A percentile compares a stretch with the other conserved stretches of the same genome.
These are phyloP conservation scores for Karstenula rhodostoma DNA, from an alignment of 2,329 filamentous ascomycete genomes.

Conservation along the genomic window DNA sequence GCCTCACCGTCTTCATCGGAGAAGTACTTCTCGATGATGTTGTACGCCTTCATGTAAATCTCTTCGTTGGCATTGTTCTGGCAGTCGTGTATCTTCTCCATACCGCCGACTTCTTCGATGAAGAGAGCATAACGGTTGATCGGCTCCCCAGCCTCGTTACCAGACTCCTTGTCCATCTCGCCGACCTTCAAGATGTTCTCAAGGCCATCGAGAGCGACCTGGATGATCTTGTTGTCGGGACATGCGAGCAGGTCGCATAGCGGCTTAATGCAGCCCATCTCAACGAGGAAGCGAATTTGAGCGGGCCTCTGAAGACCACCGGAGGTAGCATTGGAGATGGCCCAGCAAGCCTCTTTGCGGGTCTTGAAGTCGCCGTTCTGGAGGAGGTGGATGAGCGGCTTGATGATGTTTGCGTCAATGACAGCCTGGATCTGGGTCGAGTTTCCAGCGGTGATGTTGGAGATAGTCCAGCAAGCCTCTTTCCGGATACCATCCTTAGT, in stretches of 20 bases:
- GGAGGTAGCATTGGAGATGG: slow-evolving; percentile 97
- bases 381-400: slow-evolving; percentile 92
- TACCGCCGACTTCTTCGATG: slow-evolving; percentile 97
- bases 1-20: slow-evolving; percentile 91
- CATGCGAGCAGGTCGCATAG: slow-evolving; percentile 93
- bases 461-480: slow-evolving; percentile 99
- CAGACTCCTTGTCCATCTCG: slow-evolving; percentile 94
- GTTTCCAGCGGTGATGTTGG: slow-evolving; percentile 98
- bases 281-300: slow-evolving; percentile 94
- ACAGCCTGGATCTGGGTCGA: slow-evolving; percentile 97
- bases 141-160: slow-evolving; percentile 71
- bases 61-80: slow-evolving; percentile 99
- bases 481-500: slow-evolving; percentile 99
- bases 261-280: slow-evolving; percentile 95
- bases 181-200: slow-evolving; percentile 99
- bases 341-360: slow-evolving; percentile 99
- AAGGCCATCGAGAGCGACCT: slow-evolving; percentile 94
- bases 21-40: slow-evolving; percentile 99
- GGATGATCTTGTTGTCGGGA: slow-evolving; percentile 99
- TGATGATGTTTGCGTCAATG: slow-evolving; percentile 95
- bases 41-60: slow-evolving; percentile 99
- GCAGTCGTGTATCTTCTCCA: slow-evolving; percentile 99
- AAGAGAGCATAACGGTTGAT: slow-evolving; percentile 98
- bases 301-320: slow-evolving; percentile 98
- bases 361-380: slow-evolving; percentile 99